Percentiles rank a stretch among this genome's conserved stretches.
Conservation (phyloP, 1,284 basidiomycete genomes). For the Marasmius tenuissimus region DNA sequence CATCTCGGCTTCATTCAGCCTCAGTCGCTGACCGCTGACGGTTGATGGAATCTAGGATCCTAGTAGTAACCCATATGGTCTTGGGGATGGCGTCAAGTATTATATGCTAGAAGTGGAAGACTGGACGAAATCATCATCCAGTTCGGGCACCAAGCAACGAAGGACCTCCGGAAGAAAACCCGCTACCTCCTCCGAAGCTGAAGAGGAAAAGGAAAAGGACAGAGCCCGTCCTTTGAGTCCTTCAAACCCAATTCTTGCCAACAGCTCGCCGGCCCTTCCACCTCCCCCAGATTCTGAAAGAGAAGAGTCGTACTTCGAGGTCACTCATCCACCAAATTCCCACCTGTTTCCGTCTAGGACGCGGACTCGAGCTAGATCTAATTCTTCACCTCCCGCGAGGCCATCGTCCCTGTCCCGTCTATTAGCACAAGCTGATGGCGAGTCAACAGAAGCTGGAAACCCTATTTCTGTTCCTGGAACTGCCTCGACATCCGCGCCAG, state of each 20-base stretch:
- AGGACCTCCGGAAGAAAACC: constrained; percentile 54
- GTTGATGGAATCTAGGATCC: constrained; percentile 52
- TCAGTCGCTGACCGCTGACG: not conserved
- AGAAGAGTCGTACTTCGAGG: constrained; percentile 61
- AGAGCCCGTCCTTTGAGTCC: constrained; percentile 3
- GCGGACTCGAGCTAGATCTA: constrained; percentile 40
- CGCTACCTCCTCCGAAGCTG: constrained; percentile 33
- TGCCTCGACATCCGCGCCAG: not conserved
- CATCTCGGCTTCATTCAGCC: not conserved
- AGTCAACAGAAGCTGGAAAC: constrained; percentile 18
- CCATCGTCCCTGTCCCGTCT: constrained; percentile 75
- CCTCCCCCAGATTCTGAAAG: constrained; percentile 66
- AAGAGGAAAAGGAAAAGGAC: constrained; percentile 25
- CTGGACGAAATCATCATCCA: constrained; percentile 61
- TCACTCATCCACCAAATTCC: constrained; percentile 58
- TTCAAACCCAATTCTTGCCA: constrained; percentile 12
- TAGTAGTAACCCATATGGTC: constrained; percentile 72
- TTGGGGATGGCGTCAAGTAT: constrained; percentile 90
- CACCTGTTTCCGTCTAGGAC: constrained; percentile 60
- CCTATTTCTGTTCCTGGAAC: not conserved
- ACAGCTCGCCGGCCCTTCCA: constrained; percentile 35
- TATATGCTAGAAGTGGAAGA: constrained; percentile 94
- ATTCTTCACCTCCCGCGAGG: constrained; percentile 64
- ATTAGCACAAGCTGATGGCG: constrained; percentile 65
- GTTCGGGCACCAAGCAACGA: constrained; percentile 43